These are phyloP conservation scores for Micractinium conductrix DNA, from an alignment of 139 green algal genomes.

Conservation along the genomic window DNA sequence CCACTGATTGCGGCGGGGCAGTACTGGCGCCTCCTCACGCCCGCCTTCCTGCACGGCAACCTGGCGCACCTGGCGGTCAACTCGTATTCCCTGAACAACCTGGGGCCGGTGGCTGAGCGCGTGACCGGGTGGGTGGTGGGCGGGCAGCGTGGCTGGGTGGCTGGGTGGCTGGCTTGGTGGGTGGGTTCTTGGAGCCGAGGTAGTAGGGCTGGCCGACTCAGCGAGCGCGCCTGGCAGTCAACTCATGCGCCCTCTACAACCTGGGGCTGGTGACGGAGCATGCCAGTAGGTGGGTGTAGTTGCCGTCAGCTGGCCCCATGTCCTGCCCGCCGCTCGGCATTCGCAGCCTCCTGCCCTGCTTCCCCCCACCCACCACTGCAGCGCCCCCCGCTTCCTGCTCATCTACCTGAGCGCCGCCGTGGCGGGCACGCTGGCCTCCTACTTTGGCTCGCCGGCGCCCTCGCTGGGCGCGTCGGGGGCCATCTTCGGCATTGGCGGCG, in stretches of 20 bases:
- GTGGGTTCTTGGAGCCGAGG: no score
- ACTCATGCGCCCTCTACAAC: no score
- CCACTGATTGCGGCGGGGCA: slow-evolving; percentile 69
- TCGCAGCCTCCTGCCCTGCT: background rate
- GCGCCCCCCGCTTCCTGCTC: slow-evolving; percentile 40
- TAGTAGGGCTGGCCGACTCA: no score
- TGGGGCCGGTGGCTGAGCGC: slow-evolving; percentile 52
- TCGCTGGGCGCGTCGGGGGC: slow-evolving; percentile 53
- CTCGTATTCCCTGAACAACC: slow-evolving; percentile 45
- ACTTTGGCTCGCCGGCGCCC: slow-evolving; percentile 34
- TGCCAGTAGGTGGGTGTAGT: no score
- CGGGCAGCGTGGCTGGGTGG: no score
- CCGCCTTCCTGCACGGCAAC: slow-evolving; percentile 77
- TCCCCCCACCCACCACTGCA: background rate
- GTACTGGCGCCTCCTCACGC: slow-evolving; percentile 78
- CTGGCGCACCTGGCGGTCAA: slow-evolving; percentile 75
- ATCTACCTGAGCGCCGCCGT: slow-evolving; percentile 53
- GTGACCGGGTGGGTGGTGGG: slow-evolving; percentile 14
- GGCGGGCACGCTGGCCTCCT: slow-evolving; percentile 54
- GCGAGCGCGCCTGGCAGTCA: no score
- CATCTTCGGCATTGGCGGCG: slow-evolving; percentile 59
- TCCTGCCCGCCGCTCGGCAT: no score
- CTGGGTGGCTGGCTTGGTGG: no score
- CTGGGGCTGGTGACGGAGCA: no score
- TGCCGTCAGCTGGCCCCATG: no score